Evolutionary conservation across 2,329 filamentous ascomycete genomes (phyloP), one percentile per base, ranked within the genome.

Genomic region (Metarhizium album): DNA sequence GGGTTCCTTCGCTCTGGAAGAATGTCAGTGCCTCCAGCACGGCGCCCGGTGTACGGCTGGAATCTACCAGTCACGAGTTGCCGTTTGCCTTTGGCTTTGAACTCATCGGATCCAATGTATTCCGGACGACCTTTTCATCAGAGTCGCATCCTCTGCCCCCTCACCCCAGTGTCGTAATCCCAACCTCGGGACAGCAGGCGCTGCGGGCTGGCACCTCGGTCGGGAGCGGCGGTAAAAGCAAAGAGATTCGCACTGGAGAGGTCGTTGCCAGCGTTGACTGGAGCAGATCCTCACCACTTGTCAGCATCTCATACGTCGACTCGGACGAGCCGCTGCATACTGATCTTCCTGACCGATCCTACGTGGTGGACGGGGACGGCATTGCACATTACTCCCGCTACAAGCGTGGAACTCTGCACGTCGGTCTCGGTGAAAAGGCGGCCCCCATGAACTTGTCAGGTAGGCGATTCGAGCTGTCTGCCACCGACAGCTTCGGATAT

Each of bases 371-470:
- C 55, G 76, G 76, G 0, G 62, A 68, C 0, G 84, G 84, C 1
- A 67, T 86, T 20, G 75, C 82, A 0, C 82, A 86, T 58, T 87
- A 87, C 60, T 80, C 79, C 0, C 66, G 71, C 14, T 84, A 84
- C 62, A 78, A 83, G 54, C 69, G 75, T 16, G 72, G 75, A 20
- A 82, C 79, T 0, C 72, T 88, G 0, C 82, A 88, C 57, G 77
- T 86, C 18, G 84, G 85, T 0, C 70, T 88, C 0, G 85, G 84
- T 4, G 84, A 88, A 62, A 87, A 87, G 62, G 73, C 81, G 4
- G 84, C 83, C 0, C 84, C 84, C 0, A 86, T 88, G 82, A 79
- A 88, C 58, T 71, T 89, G 1, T 81, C 76, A 0, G 82, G 81
- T 31, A 74, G 84, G 1, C 72, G 78, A 24, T 88, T 87, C 62